Base-by-base conservation (phyloP, 2,329 filamentous ascomycete genomes). In the Thelonectria discophora region DNA sequence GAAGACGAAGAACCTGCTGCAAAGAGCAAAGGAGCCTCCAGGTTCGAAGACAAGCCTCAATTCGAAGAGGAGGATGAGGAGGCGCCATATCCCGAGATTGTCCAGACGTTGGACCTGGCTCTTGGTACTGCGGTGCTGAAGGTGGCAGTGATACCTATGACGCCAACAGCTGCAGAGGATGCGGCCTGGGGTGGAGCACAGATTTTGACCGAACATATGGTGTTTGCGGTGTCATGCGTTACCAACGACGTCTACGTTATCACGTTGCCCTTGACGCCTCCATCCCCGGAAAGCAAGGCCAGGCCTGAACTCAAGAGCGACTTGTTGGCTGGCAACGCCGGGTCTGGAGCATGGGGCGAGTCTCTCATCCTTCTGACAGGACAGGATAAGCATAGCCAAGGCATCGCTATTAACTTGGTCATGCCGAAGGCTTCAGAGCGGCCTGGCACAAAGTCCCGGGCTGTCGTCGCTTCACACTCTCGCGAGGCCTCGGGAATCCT, bases 261-360 rank as follows among this genome's bases (percentile, higher is more conserved):
- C 27, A 86, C 85, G 1, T 69, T 89, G 3, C 87, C 87, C 0
- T 77, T 89, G 30, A 87, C 84, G 1, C 87, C 87, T 0, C 87
- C 87, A 0, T 89, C 86, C 2, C 82, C 84, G 11, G 78, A 82
- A 68, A 87, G 84, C 73, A 89, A 88, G 70, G 77, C 79, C 2
- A 79, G 86, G 11, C 77, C 80, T 3, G 84, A 88, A 61, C 76
- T 89, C 21, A 80, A 79, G 55, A 74, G 76, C 17, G 80, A 79
- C 60, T 78, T 88, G 10, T 72, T 86, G 52, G 81, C 82, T 8
- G 84, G 81, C 18, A 82, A 80, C 63, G 84, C 84, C 37, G 87
- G 87, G 17, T 85, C 82, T 32, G 86, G 87, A 40, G 81, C 81
- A n/a, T 90, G 87, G 86, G 86, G 86, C 7, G 87, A 90, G 74